Percentiles rank a stretch among this genome's conserved stretches.
phyloP scores from a whole-genome alignment of 1,139 yeast species.

The Kazachstania sp. region DNA sequence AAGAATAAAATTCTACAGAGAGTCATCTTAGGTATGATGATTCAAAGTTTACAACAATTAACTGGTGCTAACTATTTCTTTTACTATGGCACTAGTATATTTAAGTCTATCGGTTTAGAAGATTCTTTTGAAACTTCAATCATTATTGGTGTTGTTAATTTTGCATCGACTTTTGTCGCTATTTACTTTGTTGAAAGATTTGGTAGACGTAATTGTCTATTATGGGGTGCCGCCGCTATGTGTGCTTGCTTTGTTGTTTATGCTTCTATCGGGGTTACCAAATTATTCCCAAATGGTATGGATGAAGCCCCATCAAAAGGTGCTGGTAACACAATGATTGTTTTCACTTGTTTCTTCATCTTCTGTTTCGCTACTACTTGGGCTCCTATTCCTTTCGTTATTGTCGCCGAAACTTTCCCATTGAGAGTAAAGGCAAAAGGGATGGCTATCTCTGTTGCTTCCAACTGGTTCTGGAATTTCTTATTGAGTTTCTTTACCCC shows the following conservation, averaged over 20 bases:
- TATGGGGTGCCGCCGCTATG: slow-evolving; percentile 58
- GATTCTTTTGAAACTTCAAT: slow-evolving; percentile 35
- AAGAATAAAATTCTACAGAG: slow-evolving; percentile 58
- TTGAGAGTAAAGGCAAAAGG: slow-evolving; percentile 65
- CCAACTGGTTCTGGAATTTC: slow-evolving; percentile 73
- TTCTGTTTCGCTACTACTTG: slow-evolving; percentile 59
- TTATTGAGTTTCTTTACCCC: slow-evolving; percentile 53
- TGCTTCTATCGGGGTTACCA: slow-evolving; percentile 58
- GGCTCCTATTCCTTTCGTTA: slow-evolving; percentile 4
- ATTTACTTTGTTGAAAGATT: slow-evolving; percentile 54
- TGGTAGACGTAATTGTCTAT: slow-evolving; percentile 48
- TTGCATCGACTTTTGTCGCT: slow-evolving; percentile 40
- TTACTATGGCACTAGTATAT: slow-evolving; percentile 63
- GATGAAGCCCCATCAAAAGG: slow-evolving; percentile 42
- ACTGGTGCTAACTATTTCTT: slow-evolving; percentile 44
- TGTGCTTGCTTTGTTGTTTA: slow-evolving; percentile 51
- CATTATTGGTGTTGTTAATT: slow-evolving; percentile 58
- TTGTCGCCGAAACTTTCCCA: slow-evolving; percentile 4
- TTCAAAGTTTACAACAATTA: slow-evolving; percentile 37
- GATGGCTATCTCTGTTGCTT: slow-evolving; percentile 60
- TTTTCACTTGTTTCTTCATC: slow-evolving; percentile 65
- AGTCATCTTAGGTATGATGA: slow-evolving; percentile 47
- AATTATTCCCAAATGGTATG: slow-evolving; percentile 43
- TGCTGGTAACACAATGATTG: slow-evolving; percentile 68
- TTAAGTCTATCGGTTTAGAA: slow-evolving; percentile 56